A percentile compares a stretch with the other conserved stretches of the same genome.
Evolutionary conservation across 805 yeast genomes (phyloP).

Genomic region (Komagataella pastoris): DNA sequence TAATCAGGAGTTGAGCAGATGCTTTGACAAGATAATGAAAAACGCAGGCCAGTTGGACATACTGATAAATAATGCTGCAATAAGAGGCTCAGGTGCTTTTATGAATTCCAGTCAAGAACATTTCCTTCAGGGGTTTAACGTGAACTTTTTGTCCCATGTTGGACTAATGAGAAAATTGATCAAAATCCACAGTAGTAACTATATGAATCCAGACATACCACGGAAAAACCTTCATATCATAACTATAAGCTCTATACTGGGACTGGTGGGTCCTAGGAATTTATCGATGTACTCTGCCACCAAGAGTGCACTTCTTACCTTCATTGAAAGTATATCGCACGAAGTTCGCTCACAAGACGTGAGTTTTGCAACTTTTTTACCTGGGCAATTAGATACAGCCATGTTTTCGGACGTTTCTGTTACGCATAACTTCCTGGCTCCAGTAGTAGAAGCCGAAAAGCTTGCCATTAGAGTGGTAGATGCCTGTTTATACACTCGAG

Average conservation of each 20-base stretch:
- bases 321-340: slow-evolving; percentile 29
- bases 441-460: slow-evolving; percentile 23
- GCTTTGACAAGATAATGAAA: slow-evolving; percentile 11
- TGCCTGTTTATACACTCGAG: slow-evolving; percentile 21
- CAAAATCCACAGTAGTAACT: slow-evolving; percentile 22
- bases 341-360: slow-evolving; percentile 16
- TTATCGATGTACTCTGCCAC: slow-evolving; percentile 35
- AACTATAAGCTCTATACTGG: slow-evolving; percentile 32
- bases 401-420: slow-evolving; percentile 36
- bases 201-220: slow-evolving; percentile 5
- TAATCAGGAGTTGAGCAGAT: slow-evolving; percentile 7
- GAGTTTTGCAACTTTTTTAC: slow-evolving; percentile 23
- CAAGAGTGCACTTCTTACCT: slow-evolving; percentile 29
- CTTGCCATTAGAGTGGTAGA: slow-evolving; percentile 23
- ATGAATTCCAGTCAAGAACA: slow-evolving; percentile 10
- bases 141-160: slow-evolving; percentile 31
- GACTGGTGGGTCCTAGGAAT: slow-evolving; percentile 32
- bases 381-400: slow-evolving; percentile 35
- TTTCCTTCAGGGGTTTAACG: slow-evolving; percentile 13
- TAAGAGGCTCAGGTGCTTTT: slow-evolving; percentile 22
- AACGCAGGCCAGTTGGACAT: slow-evolving; percentile 17
- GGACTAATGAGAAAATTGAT: slow-evolving; percentile 20
- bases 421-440: slow-evolving; percentile 27
- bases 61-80: slow-evolving; percentile 36
- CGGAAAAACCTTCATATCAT: slow-evolving; percentile 22